Percentiles rank a stretch among this genome's conserved stretches.
phyloP scores from a whole-genome alignment of 2,329 filamentous ascomycete species.

The Pyrenochaeta sp. region DNA sequence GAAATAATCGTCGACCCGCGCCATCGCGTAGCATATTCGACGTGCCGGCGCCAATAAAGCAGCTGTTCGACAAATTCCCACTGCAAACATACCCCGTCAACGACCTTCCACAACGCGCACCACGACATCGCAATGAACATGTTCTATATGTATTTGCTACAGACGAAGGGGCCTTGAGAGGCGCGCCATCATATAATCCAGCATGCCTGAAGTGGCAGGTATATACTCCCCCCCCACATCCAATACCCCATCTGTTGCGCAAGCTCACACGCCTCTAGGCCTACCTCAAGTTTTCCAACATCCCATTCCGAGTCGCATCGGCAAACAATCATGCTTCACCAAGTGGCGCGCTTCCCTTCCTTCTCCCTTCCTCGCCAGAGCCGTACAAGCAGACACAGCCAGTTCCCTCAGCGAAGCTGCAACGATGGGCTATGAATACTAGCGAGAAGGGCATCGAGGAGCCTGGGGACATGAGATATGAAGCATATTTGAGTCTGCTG shows the following conservation, averaged over 20 bases:
- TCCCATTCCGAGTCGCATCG: conserved; percentile 71
- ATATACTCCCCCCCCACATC: conserved; percentile 32
- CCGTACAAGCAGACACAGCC: conserved; percentile 49
- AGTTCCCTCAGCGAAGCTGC: conserved; percentile 71
- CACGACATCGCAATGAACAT: conserved; percentile 57
- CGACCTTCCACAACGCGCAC: conserved; percentile 72
- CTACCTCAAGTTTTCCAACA: conserved; percentile 78
- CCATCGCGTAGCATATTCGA: conserved; percentile 49
- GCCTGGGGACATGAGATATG: conserved; percentile 65
- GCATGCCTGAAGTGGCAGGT: conserved; percentile 97
- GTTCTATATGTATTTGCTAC: conserved; percentile 81
- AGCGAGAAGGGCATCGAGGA: conserved; percentile 48
- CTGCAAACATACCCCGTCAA: conserved; percentile 79
- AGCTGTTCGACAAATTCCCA: conserved; percentile 85
- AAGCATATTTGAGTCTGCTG: conserved; percentile 81
- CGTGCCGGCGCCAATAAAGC: conserved; percentile 78
- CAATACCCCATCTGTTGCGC: conserved; percentile 1
- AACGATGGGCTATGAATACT: conserved; percentile 70
- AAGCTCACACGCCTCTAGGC: conserved; percentile 62
- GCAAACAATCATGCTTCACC: conserved; percentile 96
- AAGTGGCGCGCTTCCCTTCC: conserved; percentile 85
- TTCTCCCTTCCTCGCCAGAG: conserved; percentile 65
- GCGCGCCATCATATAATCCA: conserved; percentile 85
- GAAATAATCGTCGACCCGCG: conserved; percentile 8
- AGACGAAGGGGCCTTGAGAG: conserved; percentile 66